Evolutionary conservation across 345 rosid species (phyloP), one percentile per base, ranked within the genome.

Genomic region (Aurinia saxatilis): DNA sequence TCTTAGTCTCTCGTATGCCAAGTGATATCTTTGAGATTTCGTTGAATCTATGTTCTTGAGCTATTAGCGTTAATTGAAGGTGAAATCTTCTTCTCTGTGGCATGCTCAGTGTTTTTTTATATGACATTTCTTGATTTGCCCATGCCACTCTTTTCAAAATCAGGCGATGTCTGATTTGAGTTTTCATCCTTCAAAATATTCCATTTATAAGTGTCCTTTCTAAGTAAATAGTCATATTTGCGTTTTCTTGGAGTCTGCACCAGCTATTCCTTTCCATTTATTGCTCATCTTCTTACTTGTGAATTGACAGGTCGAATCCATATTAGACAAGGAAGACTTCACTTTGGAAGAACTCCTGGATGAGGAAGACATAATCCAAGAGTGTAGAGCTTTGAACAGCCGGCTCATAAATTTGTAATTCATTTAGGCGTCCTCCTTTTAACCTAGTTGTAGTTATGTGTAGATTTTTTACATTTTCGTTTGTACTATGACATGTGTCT

Each of bases 281-380:
- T 5, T 47, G 9, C 38, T 45, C 37, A 67, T 42, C 36, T 42
- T 6, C 25, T 29, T 37, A 17, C 30, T 56, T 54, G 42, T 6
- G 34, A 21, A 39, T 53, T 66, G 67, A 67, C 65, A 95, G 99
- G 96, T 95, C 70, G 99, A 95, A 63, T 73, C 97, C 0, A 60
- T 95, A 18, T 73, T 95, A 18, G 96, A 95, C 85, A 90, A 86
- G 77, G 99, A 88, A 78, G 84, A 80, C 62, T 95, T 84, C 75
- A 83, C 96, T 15, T 77, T 95, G 84, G 99, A 88, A 63, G 96
- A 90, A 79, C 96, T 95, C 65, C 68, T 95, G 72, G 99, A 95
- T 61, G 99, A 95, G 77, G 99, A 95, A 83, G 99, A 95, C 64
- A 83, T 90, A 66, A 88, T 95, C 72, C 99, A 95, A 78, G 99